These are phyloP conservation scores for Asclepias syriaca DNA, from an alignment of 257 asterid species.

Conservation along the genomic window DNA sequence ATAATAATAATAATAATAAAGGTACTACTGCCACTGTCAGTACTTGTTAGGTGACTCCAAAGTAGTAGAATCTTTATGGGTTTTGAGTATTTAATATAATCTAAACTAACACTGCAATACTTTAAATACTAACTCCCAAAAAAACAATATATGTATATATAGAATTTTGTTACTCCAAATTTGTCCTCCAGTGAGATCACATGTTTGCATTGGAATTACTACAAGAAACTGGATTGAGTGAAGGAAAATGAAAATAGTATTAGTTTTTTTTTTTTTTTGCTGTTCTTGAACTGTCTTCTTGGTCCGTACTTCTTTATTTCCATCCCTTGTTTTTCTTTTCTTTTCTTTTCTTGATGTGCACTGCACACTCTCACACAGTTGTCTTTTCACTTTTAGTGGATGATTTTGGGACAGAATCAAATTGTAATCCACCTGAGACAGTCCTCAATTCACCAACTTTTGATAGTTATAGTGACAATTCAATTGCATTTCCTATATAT, in stretches of 20 bases:
- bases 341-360: not conserved
- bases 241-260: not conserved
- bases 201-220: constrained; percentile 17
- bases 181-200: constrained; percentile 26
- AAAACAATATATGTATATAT: not conserved
- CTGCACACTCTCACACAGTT: not conserved
- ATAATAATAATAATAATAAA: no score
- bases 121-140: not conserved
- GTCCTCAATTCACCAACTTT: not conserved
- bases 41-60: not conserved
- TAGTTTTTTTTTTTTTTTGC: not conserved
- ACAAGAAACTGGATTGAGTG: constrained; percentile 6
- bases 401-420: not conserved
- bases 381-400: not conserved
- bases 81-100: not conserved
- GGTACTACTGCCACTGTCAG: not conserved
- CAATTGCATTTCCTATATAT: not conserved
- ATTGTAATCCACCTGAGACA: constrained; percentile 5
- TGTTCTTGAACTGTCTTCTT: not conserved
- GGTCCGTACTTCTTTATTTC: not conserved
- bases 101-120: not conserved
- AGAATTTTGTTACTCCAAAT: not conserved
- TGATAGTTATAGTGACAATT: constrained; percentile 1
- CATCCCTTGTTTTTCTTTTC: not conserved
- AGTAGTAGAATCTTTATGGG: not conserved